Base-by-base conservation (phyloP, 441 rosid genomes). In the Geranium incanum region DNA sequence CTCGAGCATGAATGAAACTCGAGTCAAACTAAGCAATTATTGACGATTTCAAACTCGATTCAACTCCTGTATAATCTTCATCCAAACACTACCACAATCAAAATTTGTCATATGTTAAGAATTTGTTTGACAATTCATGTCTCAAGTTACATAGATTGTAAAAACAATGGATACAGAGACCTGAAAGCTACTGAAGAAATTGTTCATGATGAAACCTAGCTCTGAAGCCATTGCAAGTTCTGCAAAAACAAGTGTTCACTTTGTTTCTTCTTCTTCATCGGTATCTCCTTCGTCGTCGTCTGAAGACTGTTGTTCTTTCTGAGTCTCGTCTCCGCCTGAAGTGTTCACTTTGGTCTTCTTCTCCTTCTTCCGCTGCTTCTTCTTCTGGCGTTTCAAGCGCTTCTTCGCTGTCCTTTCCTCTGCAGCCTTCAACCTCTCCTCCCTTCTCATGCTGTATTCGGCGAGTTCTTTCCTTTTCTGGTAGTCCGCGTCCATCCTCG, bases 391-490 rank as follows among this genome's bases (percentile, higher is more conserved):
- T 83, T 92, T 90, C 73, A 75, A 77, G 7, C 91, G 92, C 79
- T 90, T 94, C 81, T 95, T 95, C 21, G 88, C 83, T n/a, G 95
- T 92, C 11, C 88, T 78, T 23, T 92, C 96, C 79, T 92, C 97
- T 0, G 86, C 89, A 6, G 88, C 87, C 83, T 86, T 92, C 69
- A 83, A 18, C 72, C 88, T 90, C 77, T 92, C 97, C 72, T 92
- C 99, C 76, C 96, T 89, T 81, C 94, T 88, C 81, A 77, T 85
- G 43, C 67, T 75, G 70, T 86, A 94, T 66, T 90, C 97, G 0
- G 95, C 89, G 72, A 83, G 23, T 74, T 90, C 76, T 81, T 88
- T 90, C 78, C 93, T 83, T 84, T 75, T 92, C 83, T 83, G 87
- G 77, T 92, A 89, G 78, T 89, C 97, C 28, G 64, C 84, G 36